A percentile compares a stretch with the other conserved stretches of the same genome.
Evolutionary conservation across 768 basidiomycete genomes (phyloP).

Genomic region (Hygrocybe coccinea): DNA sequence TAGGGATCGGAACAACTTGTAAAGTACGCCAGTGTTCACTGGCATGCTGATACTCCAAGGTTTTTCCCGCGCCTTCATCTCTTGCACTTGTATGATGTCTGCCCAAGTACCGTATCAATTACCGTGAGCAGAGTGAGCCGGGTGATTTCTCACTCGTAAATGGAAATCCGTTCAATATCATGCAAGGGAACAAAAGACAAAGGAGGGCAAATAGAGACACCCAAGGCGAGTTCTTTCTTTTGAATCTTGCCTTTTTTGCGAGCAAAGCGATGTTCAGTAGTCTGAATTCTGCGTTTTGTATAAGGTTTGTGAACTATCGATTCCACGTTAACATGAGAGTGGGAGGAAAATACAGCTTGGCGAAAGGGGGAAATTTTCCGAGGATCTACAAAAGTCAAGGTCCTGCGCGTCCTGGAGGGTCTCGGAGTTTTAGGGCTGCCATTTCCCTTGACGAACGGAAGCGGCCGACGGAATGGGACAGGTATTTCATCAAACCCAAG

Average conservation of each 20-base stretch:
- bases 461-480: conserved; percentile 20
- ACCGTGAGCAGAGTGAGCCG: neutral
- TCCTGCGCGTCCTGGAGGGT: conserved; percentile 3
- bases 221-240: neutral
- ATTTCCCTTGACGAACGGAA: conserved; percentile 22
- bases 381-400: conserved; percentile 32
- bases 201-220: conserved; percentile 17
- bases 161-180: conserved; percentile 18
- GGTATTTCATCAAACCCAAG: conserved; percentile 15
- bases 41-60: neutral
- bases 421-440: conserved; percentile 8
- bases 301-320: conserved; percentile 7
- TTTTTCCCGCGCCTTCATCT: neutral
- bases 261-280: neutral
- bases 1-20: too few species aligned
- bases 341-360: conserved; percentile 17
- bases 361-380: conserved; percentile 27
- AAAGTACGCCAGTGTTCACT: too few species aligned
- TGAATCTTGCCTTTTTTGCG: neutral
- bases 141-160: neutral
- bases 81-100: neutral
- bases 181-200: conserved; percentile 28
- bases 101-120: neutral
- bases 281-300: conserved; percentile 11
- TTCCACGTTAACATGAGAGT: neutral